Evolutionary conservation across 2,329 filamentous ascomycete species (phyloP).

Genomic region (Sporothrix brasiliensis): DNA sequence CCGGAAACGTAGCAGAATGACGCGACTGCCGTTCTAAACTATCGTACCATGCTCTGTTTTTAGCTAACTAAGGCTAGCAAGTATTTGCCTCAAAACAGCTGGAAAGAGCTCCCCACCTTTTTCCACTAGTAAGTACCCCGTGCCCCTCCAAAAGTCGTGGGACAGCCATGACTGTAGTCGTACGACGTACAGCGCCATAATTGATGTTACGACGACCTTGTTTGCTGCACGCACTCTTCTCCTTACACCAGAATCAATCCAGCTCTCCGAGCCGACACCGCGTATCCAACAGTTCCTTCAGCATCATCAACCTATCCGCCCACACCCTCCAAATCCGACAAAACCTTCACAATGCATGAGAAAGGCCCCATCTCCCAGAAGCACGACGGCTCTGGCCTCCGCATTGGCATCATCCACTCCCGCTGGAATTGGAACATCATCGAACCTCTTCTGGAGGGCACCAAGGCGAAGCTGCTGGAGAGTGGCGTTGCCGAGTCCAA

Average conservation of each 20-base stretch:
- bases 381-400: conserved; percentile 71
- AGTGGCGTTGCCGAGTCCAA: conserved; percentile 85
- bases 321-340: not conserved
- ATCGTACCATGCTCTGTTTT: not conserved
- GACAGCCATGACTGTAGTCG: not conserved
- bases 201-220: not conserved
- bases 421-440: conserved; percentile 94
- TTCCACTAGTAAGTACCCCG: not conserved
- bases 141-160: conserved; percentile 20
- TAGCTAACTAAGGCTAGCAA: conserved; percentile 12
- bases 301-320: not conserved
- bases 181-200: conserved; percentile 1
- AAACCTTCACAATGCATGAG: conserved; percentile 48
- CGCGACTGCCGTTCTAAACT: not conserved
- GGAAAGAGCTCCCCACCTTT: conserved; percentile 24
- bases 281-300: not conserved
- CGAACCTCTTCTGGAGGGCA: conserved; percentile 77
- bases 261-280: not conserved
- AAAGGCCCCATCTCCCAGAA: conserved; percentile 61
- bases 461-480: conserved; percentile 73
- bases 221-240: not conserved
- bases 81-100: conserved; percentile 16
- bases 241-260: no score
- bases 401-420: conserved; percentile 93
- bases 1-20: not conserved